phyloP scores from a whole-genome alignment of 2,329 filamentous ascomycete species.

The Hypoxylon sp. region DNA sequence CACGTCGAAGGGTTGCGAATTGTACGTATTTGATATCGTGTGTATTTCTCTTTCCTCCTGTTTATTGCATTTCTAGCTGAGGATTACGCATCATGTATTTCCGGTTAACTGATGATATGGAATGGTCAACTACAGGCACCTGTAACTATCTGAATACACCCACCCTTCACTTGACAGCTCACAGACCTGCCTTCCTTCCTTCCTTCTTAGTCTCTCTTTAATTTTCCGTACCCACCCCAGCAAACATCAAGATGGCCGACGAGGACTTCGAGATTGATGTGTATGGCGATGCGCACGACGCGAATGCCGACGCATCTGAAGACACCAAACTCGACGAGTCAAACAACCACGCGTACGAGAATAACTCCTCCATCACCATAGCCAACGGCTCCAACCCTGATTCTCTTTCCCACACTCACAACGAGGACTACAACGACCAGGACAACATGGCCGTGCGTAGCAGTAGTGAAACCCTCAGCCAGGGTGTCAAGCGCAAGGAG shows the following conservation, averaged over 20 bases:
- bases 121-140: conserved; percentile 56
- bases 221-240: conserved; percentile 52
- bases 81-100: conserved; percentile 49
- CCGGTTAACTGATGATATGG: conserved; percentile 57
- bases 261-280: conserved; percentile 82
- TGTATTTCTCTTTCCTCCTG: conserved; percentile 55
- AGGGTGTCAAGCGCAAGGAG: conserved; percentile 72
- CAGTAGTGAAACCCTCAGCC: conserved; percentile 51
- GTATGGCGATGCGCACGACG: conserved; percentile 73
- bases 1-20: conserved; percentile 55
- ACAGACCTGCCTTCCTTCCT: conserved; percentile 47
- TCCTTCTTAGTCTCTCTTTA: conserved; percentile 50
- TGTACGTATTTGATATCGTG: conserved; percentile 70
- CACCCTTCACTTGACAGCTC: conserved; percentile 55
- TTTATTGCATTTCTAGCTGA: conserved; percentile 38
- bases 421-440: conserved; percentile 60
- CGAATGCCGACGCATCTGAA: conserved; percentile 61
- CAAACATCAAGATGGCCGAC: conserved; percentile 70
- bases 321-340: conserved; percentile 56
- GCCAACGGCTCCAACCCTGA: conserved; percentile 56
- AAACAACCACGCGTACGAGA: conserved; percentile 58
- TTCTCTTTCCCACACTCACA: conserved; percentile 53
- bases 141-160: conserved; percentile 61
- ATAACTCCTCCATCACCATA: conserved; percentile 60
- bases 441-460: conserved; percentile 53